These are phyloP conservation scores for Hyaloscypha bicolor DNA, from an alignment of 495 filamentous ascomycete genomes.

Conservation along the genomic window DNA sequence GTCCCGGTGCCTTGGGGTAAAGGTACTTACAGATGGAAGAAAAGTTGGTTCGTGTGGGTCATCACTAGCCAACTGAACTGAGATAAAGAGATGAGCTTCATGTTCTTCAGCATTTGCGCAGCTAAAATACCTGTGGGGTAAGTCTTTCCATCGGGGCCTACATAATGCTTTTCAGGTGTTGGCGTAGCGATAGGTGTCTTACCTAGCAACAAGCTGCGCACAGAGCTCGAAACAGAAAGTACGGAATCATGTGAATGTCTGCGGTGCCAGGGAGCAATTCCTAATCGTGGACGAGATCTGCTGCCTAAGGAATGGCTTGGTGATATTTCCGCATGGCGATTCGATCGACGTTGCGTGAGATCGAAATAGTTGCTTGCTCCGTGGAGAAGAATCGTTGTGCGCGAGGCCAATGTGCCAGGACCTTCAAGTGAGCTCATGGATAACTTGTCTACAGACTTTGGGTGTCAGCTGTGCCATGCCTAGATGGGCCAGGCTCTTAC, in stretches of 20 bases:
- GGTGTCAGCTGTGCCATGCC: conserved; percentile 6
- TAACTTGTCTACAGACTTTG: conserved; percentile 8
- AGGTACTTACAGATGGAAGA: conserved; percentile 33
- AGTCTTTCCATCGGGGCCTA: conserved; percentile 13
- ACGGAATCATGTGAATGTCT: conserved; percentile 39
- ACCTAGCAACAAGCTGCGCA: conserved; percentile 39
- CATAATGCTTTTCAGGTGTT: conserved; percentile 12
- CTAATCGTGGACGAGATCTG: conserved; percentile 36
- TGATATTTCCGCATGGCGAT: neutral
- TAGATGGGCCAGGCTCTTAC: neutral
- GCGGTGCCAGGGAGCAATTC: conserved; percentile 45
- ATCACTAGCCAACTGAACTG: conserved; percentile 31
- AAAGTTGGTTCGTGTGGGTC: conserved; percentile 31
- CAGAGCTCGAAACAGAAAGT: conserved; percentile 41
- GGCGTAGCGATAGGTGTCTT: conserved; percentile 38
- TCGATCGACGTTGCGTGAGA: conserved; percentile 4
- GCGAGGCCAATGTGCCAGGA: conserved; percentile 6
- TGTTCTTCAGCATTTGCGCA: neutral
- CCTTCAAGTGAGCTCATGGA: neutral
- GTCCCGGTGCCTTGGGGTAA: neutral
- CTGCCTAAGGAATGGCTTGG: conserved; percentile 12
- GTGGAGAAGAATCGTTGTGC: conserved; percentile 29
- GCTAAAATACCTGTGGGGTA: conserved; percentile 19
- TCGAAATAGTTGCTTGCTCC: conserved; percentile 28
- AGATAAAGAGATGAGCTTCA: neutral